These are phyloP conservation scores for Asterophora lycoperdoides DNA, from an alignment of 768 basidiomycete genomes.

Conservation along the genomic window DNA sequence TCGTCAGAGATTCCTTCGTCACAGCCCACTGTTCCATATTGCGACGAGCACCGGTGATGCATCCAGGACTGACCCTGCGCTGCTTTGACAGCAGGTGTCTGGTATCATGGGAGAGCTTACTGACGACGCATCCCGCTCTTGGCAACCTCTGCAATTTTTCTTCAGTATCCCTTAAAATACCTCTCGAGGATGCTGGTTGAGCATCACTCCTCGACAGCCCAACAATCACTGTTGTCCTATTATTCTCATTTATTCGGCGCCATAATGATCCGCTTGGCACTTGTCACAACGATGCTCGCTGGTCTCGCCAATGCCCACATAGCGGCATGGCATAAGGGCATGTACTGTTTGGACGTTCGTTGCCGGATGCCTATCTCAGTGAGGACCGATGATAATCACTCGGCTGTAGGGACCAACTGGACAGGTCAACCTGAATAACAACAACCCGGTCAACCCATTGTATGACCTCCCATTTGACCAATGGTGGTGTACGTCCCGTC, in stretches of 20 bases:
- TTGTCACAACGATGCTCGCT: slow-evolving; percentile 4
- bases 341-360: slow-evolving; percentile 45
- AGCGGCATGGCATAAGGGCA: slow-evolving; percentile 37
- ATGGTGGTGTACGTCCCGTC: slow-evolving; percentile 44
- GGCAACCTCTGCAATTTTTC: no score
- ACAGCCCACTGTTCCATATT: no score
- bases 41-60: no score
- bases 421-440: slow-evolving; percentile 32
- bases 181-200: no score
- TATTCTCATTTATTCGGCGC: background rate
- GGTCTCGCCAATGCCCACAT: slow-evolving; percentile 34
- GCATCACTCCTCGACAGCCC: no score
- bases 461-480: slow-evolving; percentile 36
- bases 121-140: no score
- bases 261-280: slow-evolving; percentile 2
- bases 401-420: slow-evolving; percentile 26
- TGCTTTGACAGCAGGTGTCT: no score
- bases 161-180: no score
- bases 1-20: no score
- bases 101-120: no score
- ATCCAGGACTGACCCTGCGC: no score
- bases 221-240: no score
- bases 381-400: background rate
- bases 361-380: background rate
- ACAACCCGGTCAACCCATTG: slow-evolving; percentile 36